Conservation (phyloP, 768 basidiomycete species). For the Phlegmacium glaucopus region DNA sequence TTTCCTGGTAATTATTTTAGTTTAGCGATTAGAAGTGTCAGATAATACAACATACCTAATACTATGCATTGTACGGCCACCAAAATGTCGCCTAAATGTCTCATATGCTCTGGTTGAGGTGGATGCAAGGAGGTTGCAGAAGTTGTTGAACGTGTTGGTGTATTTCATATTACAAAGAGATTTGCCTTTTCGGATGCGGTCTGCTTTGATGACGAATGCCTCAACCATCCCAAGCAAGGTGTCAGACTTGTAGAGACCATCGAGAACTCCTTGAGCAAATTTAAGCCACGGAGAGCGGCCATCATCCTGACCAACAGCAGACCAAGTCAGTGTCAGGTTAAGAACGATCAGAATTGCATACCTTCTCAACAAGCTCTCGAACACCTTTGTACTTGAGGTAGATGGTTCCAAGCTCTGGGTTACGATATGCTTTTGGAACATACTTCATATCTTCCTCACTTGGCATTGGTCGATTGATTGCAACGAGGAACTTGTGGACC, state of each 20-base stretch:
- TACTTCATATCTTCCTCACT: constrained; percentile 12
- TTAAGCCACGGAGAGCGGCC: constrained; percentile 12
- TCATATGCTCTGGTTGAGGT: constrained; percentile 7
- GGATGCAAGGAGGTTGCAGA: constrained; percentile 13
- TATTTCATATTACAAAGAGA: constrained; percentile 14
- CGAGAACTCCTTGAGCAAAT: constrained; percentile 16
- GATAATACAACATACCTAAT: constrained; percentile 3
- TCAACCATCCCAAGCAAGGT: constrained; percentile 16
- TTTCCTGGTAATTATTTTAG: too few species aligned
- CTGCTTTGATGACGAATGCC: constrained; percentile 10
- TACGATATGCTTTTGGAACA: constrained; percentile 9
- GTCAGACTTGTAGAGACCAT: constrained; percentile 13
- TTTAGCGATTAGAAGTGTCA: constrained; percentile 6
- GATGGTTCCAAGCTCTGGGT: constrained; percentile 8
- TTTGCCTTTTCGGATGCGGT: constrained; percentile 8
- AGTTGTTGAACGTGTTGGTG: constrained; percentile 6
- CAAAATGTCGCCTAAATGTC: constrained; percentile 12
- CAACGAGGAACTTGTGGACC: constrained; percentile 11
- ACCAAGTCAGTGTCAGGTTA: background rate
- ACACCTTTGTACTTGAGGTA: constrained; percentile 12
- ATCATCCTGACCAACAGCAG: constrained; percentile 10
- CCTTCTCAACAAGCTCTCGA: constrained; percentile 13
- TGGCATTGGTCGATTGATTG: constrained; percentile 6
- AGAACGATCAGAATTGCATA: background rate
- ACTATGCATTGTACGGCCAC: constrained; percentile 11